Base-by-base conservation (phyloP, 768 basidiomycete genomes). In the Amanita rimosa region DNA sequence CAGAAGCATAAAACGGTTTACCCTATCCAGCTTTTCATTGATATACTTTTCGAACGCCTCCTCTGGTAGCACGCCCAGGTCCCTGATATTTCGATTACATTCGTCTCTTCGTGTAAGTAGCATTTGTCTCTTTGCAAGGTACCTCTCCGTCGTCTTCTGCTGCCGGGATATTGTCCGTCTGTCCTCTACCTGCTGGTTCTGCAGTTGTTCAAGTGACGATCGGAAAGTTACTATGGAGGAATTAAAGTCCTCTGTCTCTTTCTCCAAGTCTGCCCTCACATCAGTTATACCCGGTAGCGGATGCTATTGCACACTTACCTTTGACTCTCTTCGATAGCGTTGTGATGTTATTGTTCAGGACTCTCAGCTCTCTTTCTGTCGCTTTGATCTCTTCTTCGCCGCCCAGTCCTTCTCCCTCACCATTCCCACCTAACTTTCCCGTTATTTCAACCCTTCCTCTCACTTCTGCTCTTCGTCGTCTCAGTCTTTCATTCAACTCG, bases 1-100 rank as follows among this genome's bases (percentile, higher is more conserved):
- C 13, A 52, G 17, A 43, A 45, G 31, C 45, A 36, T 14, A 42
- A 2, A 41, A 8, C 22, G 22, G 66, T 83, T 41, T 45, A 94
- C 94, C 64, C 81, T 75, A 57, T 97, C 92, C n/a, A 88, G 74
- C 59, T 86, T 84, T 55, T 89, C 87, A 42, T 75, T 81, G 8
- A 83, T 85, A 60, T 97, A 95, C 65, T 97, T 97, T 61, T 90
- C 83, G 57, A 94, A 98, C 0, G 96, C 96, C 63, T 98, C 95
- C 65, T 97, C 94, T 0, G 96, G 96, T 13, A 98, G 66, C 0
- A 97, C 93, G 31, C 96, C 96, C 10, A 99, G 76, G 58, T 98
- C 96, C 43, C 96, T 83, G 54, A 98, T 96, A 62, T 86, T 93
- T 57, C 92, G 79, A 61, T 88, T 95, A 60, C 91, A 94, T 58